Evolutionary conservation across 495 filamentous ascomycete species (phyloP), one percentile per base, ranked within the genome.

Genomic region (Platismatia glauca): DNA sequence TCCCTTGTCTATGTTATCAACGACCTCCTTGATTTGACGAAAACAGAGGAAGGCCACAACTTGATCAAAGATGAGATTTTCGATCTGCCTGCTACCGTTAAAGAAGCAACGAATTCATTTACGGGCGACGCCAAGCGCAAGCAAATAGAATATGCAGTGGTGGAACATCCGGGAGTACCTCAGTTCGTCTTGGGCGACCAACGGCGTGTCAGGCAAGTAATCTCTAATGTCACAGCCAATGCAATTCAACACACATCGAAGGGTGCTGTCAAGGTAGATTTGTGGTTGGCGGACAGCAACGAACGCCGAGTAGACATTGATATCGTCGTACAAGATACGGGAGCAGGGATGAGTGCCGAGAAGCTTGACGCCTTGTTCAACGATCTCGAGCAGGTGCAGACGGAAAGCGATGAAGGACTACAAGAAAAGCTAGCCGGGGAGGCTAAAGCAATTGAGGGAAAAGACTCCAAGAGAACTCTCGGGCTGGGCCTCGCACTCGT

Each of bases 1-100:
- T 95, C 90, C 1, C 76, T 96, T 16, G 93, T 97, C 20, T 96
- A 94, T 72, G 91, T 95, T 12, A 96, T 97, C 70, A 97, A 97
- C 67, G 92, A 97, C 70, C 80, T 97, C 1, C 80, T 97, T 3
- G 93, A 97, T 71, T 78, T 97, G 20, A 96, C 93, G 31, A 93
- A 95, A 70, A 86, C 86, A 0, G 93, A 96, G 70, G 86, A 89
- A 70, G 93, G 92, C 0, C 83, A 86, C 57, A 79, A 86, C 7
- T 74, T 96, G 9, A 82, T 92, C 71, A 91, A 90, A 68, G 87
- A 93, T 53, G 91, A 96, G 71, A 69, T 82, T 0, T 91, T 97
- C 63, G 84, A 96, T 68, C 73, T 96, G 20, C 77, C 77, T 39
- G 74, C 77, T 2, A 92, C 88, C 8, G 78, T 96, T n/a, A 74